Percentiles rank a stretch among this genome's conserved stretches.
phyloP scores from a whole-genome alignment of 805 yeast species.

The Wickerhamomyces bisporus region DNA sequence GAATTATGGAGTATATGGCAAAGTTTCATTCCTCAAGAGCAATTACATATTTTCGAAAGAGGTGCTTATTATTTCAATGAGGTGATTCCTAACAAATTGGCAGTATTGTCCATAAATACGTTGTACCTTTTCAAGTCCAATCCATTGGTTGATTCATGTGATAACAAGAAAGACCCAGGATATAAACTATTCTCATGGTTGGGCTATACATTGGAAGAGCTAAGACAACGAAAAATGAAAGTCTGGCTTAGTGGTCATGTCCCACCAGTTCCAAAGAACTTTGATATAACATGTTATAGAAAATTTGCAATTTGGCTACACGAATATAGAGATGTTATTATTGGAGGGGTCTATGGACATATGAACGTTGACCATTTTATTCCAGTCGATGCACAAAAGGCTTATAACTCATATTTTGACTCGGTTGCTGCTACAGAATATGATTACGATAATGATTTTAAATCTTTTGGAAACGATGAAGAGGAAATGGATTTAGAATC shows the following conservation, averaged over 20 bases:
- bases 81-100: conserved; percentile 74
- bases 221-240: conserved; percentile 69
- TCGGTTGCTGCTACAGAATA: conserved; percentile 22
- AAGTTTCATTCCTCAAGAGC: conserved; percentile 68
- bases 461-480: conserved; percentile 15
- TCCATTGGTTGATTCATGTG: conserved; percentile 81
- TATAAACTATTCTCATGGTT: conserved; percentile 73
- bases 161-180: conserved; percentile 69
- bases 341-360: conserved; percentile 84
- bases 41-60: conserved; percentile 65
- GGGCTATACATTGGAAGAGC: conserved; percentile 65
- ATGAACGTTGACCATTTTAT: conserved; percentile 87
- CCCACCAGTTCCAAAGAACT: conserved; percentile 78
- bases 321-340: conserved; percentile 76
- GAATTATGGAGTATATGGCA: conserved; percentile 74
- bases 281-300: conserved; percentile 65
- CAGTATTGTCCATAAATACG: conserved; percentile 75
- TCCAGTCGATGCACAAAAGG: conserved; percentile 66
- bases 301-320: conserved; percentile 78
- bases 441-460: conserved; percentile 24
- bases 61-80: conserved; percentile 74
- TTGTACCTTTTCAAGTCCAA: conserved; percentile 69
- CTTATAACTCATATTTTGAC: conserved; percentile 40
- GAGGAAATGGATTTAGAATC: conserved; percentile 24
- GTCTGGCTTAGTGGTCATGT: conserved; percentile 89